Base-by-base conservation (phyloP, 2,329 filamentous ascomycete species). In the Trichoderma citrinoviride region DNA sequence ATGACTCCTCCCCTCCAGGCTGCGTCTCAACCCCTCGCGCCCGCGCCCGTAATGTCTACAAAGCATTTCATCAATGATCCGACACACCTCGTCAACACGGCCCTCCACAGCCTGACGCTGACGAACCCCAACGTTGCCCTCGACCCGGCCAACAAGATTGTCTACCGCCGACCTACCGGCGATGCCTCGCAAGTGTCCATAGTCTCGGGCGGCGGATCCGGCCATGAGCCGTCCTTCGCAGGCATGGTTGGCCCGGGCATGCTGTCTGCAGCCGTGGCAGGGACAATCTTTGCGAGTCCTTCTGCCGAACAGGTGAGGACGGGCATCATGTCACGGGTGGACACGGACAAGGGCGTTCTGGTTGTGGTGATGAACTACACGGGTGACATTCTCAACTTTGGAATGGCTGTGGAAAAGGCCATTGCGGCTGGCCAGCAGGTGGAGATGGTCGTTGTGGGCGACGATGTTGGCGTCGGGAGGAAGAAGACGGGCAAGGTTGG, bases 351-450 rank as follows among this genome's bases (percentile, higher is more conserved):
- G 67, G 94, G 93, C 25, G 90, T 97, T 1, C 77, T 97, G 46
- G 90, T 97, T n/a, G 89, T 93, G 6, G 91, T 96, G 33, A 97
- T 96, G 91, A 97, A 97, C 77, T 96, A 96, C 77, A 96, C 92
- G 1, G 91, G 91, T 43, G 91, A 93, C 75, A 86, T 97, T 61
- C 83, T 97, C 70, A 96, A 97, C 79, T 97, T 97, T 74, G 93
- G 93, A 63, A 90, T 97, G 85, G 93, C 90, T 0, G 91, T 95
- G 8, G 94, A 97, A 77, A 97, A 97, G 80, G 93, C 93, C 17
- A 89, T 90, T 65, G 92, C 92, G 1, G 86, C 87, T 0, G 93
- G 92, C 0, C 78, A 92, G 25, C 79, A 87, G 19, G 90, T 91
- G 0, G 91, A 96, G 75, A 96, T 97, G 90, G 87, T 96, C 10